Evolutionary conservation across 1,284 basidiomycete species (phyloP).

Genomic region (Cutaneotrichosporon cyanovorans): DNA sequence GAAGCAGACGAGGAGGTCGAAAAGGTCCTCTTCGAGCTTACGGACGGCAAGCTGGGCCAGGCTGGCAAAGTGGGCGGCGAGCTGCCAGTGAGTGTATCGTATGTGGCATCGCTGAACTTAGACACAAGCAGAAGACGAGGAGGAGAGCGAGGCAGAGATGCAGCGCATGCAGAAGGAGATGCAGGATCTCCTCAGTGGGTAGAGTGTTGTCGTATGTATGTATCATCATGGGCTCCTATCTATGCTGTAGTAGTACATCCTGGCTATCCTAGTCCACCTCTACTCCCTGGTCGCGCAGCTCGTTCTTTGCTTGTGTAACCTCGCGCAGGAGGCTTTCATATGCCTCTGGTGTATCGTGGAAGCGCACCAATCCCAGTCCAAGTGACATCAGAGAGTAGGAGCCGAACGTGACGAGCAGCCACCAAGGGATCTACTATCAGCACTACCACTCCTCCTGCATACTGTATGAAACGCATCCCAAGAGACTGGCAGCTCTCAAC

Average conservation of each 20-base stretch:
- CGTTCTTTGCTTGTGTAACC: conserved; percentile 61
- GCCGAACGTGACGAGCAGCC: conserved; percentile 65
- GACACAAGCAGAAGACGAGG: conserved; percentile 59
- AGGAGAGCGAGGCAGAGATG: conserved; percentile 74
- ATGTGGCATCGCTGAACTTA: conserved; percentile 1
- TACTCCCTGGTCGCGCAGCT: conserved; percentile 59
- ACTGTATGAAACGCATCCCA: neutral
- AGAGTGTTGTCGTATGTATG: conserved; percentile 9
- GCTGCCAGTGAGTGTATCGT: conserved; percentile 60
- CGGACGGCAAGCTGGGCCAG: conserved; percentile 87
- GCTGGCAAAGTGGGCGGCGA: conserved; percentile 65
- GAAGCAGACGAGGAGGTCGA: conserved; percentile 97
- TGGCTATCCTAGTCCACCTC: conserved; percentile 53
- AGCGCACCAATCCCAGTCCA: conserved; percentile 62
- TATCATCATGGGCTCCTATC: conserved; percentile 7
- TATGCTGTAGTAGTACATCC: no score
- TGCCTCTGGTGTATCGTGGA: conserved; percentile 68
- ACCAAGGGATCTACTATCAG: conserved; percentile 59
- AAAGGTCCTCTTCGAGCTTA: conserved; percentile 90
- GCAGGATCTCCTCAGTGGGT: conserved; percentile 71
- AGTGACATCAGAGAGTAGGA: conserved; percentile 65
- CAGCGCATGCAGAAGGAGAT: conserved; percentile 78
- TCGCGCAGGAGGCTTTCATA: conserved; percentile 58
- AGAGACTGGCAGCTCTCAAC: no score
- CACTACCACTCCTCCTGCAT: neutral